Evolutionary conservation across 2,329 filamentous ascomycete genomes (phyloP), one percentile per base, ranked within the genome.

Genomic region (Ambrosiella cleistominuta): DNA sequence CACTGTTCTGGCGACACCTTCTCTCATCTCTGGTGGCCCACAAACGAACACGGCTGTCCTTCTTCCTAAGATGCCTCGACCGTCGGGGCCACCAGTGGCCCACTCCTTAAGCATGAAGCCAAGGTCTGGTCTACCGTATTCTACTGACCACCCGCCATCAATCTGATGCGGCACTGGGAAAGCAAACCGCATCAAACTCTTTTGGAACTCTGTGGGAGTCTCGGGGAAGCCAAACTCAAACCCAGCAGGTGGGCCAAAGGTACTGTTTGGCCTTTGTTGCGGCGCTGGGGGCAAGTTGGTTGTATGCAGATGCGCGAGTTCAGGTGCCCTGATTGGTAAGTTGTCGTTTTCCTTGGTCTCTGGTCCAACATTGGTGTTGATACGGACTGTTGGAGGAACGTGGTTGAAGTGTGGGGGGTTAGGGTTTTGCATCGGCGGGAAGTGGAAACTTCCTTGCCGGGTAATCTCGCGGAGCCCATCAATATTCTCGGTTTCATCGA

Each of bases 11-110:
- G 86, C 83, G 13, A 96, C 90, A 63, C 89, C 88, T 11, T 90
- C 81, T 62, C 91, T 75, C 89, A 96, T 94, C 59, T 81, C 76
- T 1, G 88, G 81, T 15, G 91, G 91, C 0, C 91, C 91, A 66
- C 91, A 97, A 12, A 97, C 90, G 68, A 94, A 95, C 5, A 96
- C 87, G 63, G 88, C 91, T 2, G 88, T 89, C 59, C 88, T 75
- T 50, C 85, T 76, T 1, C 91, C 90, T 60, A 94, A 84, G 58
- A 84, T 81, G 0, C 82, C 82, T 51, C 80, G 72, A 2, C 82
- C 80, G 62, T 84, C 79, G 0, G 73, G 63, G 56, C 82, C 83
- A n/a, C 82, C 84, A 19, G 80, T 82, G 3, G 87, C 86, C 78
- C 89, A 84, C 63, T 93, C 82, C 65, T 81, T 83, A 57, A 97